phyloP scores from a whole-genome alignment of 305 asterid genomes.

The Solanum hybrid region DNA sequence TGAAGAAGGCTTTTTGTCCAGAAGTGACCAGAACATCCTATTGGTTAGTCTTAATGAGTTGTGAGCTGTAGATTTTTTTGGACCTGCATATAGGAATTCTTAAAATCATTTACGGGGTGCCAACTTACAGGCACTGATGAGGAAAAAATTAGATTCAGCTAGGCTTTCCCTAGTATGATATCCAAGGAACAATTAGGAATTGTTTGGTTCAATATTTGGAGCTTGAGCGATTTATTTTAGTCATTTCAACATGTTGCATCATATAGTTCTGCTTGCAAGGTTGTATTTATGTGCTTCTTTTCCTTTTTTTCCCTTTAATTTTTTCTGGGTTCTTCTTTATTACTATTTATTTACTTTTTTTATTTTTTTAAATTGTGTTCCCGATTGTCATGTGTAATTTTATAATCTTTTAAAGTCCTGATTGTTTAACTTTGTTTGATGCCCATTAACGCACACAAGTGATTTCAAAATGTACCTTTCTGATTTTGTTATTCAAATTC shows the following conservation, averaged over 20 bases:
- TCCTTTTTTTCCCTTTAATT: background rate
- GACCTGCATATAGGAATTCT: background rate
- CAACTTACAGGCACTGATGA: background rate
- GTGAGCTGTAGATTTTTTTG: background rate
- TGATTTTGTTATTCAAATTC: background rate
- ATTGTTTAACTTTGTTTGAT: background rate
- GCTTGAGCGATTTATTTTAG: background rate
- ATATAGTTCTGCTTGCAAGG: background rate
- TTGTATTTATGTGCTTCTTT: background rate
- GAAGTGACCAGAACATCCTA: slow-evolving; percentile 55
- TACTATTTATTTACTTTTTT: background rate
- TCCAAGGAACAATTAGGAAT: background rate
- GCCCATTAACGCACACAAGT: background rate
- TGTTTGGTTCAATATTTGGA: background rate
- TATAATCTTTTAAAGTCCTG: background rate
- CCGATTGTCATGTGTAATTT: background rate
- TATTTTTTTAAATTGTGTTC: background rate
- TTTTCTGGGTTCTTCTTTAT: background rate
- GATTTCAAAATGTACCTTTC: background rate
- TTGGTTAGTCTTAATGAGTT: slow-evolving; percentile 41
- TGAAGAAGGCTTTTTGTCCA: slow-evolving; percentile 51
- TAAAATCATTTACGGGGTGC: background rate
- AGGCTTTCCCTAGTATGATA: background rate
- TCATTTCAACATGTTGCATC: background rate
- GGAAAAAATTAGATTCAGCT: background rate